These are phyloP conservation scores for Corchorus capsularis DNA, from an alignment of 345 rosid genomes.

Conservation along the genomic window DNA sequence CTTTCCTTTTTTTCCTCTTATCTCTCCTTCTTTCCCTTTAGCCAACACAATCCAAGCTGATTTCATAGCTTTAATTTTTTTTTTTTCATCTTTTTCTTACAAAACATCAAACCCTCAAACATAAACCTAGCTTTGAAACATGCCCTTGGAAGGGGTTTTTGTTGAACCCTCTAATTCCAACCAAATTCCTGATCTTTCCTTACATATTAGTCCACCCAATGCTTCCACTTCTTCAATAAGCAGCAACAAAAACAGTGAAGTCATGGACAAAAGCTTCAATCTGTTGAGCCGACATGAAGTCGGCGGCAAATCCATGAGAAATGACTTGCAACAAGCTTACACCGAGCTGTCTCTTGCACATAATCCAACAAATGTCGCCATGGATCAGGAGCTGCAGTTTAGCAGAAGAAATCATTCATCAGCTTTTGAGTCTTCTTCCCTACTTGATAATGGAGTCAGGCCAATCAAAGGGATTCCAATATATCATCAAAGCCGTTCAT, in stretches of 20 bases:
- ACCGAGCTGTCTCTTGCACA: conserved; percentile 52
- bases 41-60: conserved; percentile 21
- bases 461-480: conserved; percentile 86
- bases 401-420: conserved; percentile 6
- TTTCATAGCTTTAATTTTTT: conserved; percentile 25
- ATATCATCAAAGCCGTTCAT: conserved; percentile 71
- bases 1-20: conserved; percentile 24
- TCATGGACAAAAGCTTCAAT: conserved; percentile 16
- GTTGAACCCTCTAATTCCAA: conserved; percentile 46
- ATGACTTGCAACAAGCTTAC: conserved; percentile 24
- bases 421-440: conserved; percentile 33
- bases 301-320: conserved; percentile 10
- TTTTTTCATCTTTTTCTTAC: conserved; percentile 5
- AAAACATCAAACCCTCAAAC: conserved; percentile 17
- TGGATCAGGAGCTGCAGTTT: background rate
- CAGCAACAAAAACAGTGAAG: conserved; percentile 6
- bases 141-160: conserved; percentile 60
- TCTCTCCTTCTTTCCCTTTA: conserved; percentile 26
- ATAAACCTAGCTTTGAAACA: conserved; percentile 9
- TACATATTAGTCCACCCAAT: conserved; percentile 69
- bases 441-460: conserved; percentile 45
- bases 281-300: conserved; percentile 13
- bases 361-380: conserved; percentile 16
- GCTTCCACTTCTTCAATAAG: conserved; percentile 27
- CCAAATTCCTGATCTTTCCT: conserved; percentile 66